Percentiles rank a stretch among this genome's conserved stretches.
Evolutionary conservation across 768 basidiomycete species (phyloP).

Genomic region (Mycena albidolilacea): DNA sequence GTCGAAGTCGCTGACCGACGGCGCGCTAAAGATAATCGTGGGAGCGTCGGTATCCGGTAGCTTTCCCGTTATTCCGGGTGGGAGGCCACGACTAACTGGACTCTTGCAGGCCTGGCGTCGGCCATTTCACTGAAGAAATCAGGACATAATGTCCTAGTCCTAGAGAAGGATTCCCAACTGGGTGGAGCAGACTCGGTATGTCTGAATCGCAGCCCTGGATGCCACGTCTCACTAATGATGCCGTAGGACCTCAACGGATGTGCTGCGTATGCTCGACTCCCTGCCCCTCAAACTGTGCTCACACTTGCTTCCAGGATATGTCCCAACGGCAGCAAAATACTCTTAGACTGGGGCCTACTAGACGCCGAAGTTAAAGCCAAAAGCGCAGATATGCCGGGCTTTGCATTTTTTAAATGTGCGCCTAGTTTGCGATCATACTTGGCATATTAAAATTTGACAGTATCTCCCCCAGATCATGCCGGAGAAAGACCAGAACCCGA

Average conservation of each 20-base stretch:
- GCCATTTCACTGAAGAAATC: constrained; percentile 1
- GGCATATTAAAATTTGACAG: background rate
- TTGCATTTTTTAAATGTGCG: background rate
- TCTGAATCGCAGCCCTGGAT: background rate
- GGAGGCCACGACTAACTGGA: background rate
- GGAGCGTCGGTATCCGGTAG: too few species aligned
- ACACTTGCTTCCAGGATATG: background rate
- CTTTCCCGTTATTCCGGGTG: background rate
- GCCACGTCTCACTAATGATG: background rate
- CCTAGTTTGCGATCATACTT: background rate
- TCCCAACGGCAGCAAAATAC: constrained; percentile 1
- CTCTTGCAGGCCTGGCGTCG: background rate
- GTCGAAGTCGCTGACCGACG: too few species aligned
- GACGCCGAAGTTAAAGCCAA: background rate
- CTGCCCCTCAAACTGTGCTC: background rate
- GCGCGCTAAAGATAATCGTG: too few species aligned
- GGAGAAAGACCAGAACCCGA: background rate
- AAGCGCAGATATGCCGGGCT: background rate
- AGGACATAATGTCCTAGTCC: background rate
- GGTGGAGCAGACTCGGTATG: background rate
- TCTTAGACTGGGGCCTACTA: background rate
- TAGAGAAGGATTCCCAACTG: background rate
- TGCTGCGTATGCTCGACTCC: background rate
- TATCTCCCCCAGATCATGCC: background rate
- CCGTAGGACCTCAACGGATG: background rate